Evolutionary conservation across 495 filamentous ascomycete species (phyloP).

Genomic region (Podospora pseudocomata): DNA sequence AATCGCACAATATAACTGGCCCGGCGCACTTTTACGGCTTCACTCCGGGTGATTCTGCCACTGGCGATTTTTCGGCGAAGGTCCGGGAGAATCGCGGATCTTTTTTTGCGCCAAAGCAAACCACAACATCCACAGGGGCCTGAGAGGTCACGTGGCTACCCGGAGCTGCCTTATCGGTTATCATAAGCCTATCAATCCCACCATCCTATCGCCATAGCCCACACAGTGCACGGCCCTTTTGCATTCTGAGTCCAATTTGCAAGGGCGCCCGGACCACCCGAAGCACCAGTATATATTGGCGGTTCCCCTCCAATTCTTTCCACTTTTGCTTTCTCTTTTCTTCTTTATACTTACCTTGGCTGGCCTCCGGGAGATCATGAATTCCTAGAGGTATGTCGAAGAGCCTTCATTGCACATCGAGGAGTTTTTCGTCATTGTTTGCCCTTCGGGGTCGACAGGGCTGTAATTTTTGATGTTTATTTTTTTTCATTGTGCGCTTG

Average conservation of each 20-base stretch:
- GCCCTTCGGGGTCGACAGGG: slow-evolving; percentile 41
- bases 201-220: background rate
- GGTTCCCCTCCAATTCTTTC: slow-evolving; percentile 5
- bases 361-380: slow-evolving; percentile 25
- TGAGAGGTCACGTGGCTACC: background rate
- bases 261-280: slow-evolving; percentile 22
- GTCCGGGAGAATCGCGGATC: slow-evolving; percentile 29
- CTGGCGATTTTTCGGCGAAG: slow-evolving; percentile 28
- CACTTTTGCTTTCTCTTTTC: slow-evolving; percentile 15
- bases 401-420: slow-evolving; percentile 40
- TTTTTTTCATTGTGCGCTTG: slow-evolving; percentile 32
- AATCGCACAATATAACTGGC: slow-evolving; percentile 14
- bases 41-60: slow-evolving; percentile 16
- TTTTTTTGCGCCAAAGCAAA: slow-evolving; percentile 10
- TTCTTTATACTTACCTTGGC: slow-evolving; percentile 34
- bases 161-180: too few species aligned
- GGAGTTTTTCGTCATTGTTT: slow-evolving; percentile 32
- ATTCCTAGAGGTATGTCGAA: slow-evolving; percentile 23
- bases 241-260: slow-evolving; percentile 7
- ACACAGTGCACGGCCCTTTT: background rate
- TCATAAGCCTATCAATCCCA: too few species aligned
- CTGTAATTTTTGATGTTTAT: slow-evolving; percentile 36
- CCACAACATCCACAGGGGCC: background rate
- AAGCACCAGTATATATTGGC: background rate
- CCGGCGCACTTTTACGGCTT: slow-evolving; percentile 19